Conservation (phyloP, 768 basidiomycete species). For the Phallus indusiatus region DNA sequence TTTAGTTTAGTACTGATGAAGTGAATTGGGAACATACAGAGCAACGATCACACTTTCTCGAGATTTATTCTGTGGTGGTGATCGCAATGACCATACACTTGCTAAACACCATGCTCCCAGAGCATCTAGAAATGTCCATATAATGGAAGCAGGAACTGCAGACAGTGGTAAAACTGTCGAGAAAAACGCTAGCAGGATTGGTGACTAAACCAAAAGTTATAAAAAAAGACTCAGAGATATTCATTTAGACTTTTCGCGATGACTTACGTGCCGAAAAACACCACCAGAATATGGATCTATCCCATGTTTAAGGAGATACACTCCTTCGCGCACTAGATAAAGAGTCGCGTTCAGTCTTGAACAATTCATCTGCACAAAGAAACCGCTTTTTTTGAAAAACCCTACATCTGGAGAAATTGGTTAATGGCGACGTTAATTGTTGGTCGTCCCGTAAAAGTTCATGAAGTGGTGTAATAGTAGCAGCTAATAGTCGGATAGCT, state of each 20-base stretch:
- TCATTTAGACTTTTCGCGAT: no score
- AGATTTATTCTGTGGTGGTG: slow-evolving; percentile 30
- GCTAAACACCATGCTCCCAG: slow-evolving; percentile 60
- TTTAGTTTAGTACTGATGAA: not conserved
- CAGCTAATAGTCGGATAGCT: slow-evolving; percentile 36
- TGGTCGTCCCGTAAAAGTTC: slow-evolving; percentile 54
- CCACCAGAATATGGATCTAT: slow-evolving; percentile 85
- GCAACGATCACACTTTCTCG: slow-evolving; percentile 57
- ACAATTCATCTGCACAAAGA: not conserved
- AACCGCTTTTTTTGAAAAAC: no score
- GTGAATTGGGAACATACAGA: slow-evolving; percentile 37
- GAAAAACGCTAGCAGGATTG: slow-evolving; percentile 68
- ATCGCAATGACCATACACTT: slow-evolving; percentile 56
- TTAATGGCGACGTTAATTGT: slow-evolving; percentile 73
- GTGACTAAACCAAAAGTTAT: slow-evolving; percentile 46
- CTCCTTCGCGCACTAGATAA: slow-evolving; percentile 74
- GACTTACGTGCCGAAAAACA: slow-evolving; percentile 71
- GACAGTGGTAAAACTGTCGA: slow-evolving; percentile 57
- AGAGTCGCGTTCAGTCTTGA: slow-evolving; percentile 11
- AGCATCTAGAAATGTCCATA: slow-evolving; percentile 68
- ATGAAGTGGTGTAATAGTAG: slow-evolving; percentile 37
- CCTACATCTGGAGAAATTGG: slow-evolving; percentile 70
- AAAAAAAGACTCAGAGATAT: not conserved
- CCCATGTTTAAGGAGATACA: slow-evolving; percentile 69
- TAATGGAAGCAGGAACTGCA: slow-evolving; percentile 33